Base-by-base conservation (phyloP, 441 rosid genomes). In the Erodium texanum region DNA sequence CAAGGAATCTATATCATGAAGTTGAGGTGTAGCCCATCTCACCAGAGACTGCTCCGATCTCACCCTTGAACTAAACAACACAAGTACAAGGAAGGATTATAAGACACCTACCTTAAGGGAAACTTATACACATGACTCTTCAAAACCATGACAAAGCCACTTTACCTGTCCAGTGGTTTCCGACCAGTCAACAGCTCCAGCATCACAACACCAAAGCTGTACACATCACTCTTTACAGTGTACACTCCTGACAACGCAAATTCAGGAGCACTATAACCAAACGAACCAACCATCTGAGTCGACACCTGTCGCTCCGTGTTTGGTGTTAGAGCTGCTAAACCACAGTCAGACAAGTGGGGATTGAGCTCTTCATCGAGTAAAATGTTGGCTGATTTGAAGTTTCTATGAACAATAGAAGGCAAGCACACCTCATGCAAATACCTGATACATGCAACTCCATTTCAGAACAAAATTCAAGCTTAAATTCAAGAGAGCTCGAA, bases 181-280 rank as follows among this genome's bases (percentile, higher is more conserved):
- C 97, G 82, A 68, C 97, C 99, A 0, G 98, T 95, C 80, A 95
- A 80, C 73, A 95, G 90, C 79, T 95, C 99, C 66, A 95, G 68
- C 99, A 95, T 92, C 62, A 92, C 98, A 32, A 90, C 98, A 11
- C 98, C 99, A 76, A 92, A 95, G 81, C 98, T 92, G 75, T 81
- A 95, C 41, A 92, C 92, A 76, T 95, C 99, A 79, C 98, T 92
- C 71, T 82, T 84, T 68, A 71, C 70, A 36, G 93, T 92, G 77
- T 92, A 95, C 71, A 82, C 82, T 73, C 99, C 98, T 0, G 90
- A 83, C 75, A 92, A 18, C 0, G 59, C 99, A 2, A 87, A 92
- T 71, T 92, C 99, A 5, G 99, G 98, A 65, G 98, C 99, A 70
- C 98, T 96, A 75, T 92, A 90, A 52, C 93, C 89, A 71, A 86